These are phyloP conservation scores for Diaporthe vaccinii DNA, from an alignment of 2,329 filamentous ascomycete genomes.

Conservation along the genomic window DNA sequence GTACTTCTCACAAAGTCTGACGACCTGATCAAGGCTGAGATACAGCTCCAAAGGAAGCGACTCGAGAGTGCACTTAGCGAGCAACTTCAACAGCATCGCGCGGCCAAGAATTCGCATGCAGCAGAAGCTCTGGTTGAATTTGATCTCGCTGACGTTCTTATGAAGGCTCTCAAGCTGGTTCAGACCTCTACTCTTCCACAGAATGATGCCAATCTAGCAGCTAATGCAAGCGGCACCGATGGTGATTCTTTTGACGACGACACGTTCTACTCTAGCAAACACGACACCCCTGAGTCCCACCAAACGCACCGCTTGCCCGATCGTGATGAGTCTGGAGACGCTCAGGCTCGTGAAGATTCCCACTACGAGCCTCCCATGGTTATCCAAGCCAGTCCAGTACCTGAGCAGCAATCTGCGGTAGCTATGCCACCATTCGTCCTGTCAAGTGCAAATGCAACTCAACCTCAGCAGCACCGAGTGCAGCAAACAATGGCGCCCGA, in stretches of 20 bases:
- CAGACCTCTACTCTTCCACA: constrained; percentile 73
- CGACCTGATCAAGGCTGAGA: constrained; percentile 84
- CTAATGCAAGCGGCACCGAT: constrained; percentile 69
- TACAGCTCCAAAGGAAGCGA: constrained; percentile 83
- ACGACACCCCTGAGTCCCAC: constrained; percentile 78
- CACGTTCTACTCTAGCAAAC: constrained; percentile 95
- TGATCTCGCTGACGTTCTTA: constrained; percentile 80
- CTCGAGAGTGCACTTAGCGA: constrained; percentile 84
- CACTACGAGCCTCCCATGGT: constrained; percentile 52
- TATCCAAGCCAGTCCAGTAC: constrained; percentile 44
- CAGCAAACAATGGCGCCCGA: constrained; percentile 16
- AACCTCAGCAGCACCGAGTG: constrained; percentile 31
- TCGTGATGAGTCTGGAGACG: constrained; percentile 53
- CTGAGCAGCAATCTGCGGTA: constrained; percentile 37
- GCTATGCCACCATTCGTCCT: constrained; percentile 32
- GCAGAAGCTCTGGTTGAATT: constrained; percentile 72
- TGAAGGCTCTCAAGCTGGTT: constrained; percentile 78
- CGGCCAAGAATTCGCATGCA: constrained; percentile 58
- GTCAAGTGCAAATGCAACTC: constrained; percentile 34
- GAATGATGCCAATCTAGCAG: constrained; percentile 66
- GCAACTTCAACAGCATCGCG: constrained; percentile 76
- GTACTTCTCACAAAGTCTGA: constrained; percentile 89
- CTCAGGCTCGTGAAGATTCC: constrained; percentile 54
- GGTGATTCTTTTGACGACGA: constrained; percentile 93
- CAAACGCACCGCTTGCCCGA: constrained; percentile 62